Percentiles rank a stretch among this genome's conserved stretches.
These are phyloP conservation scores for Acer yangbiense DNA, from an alignment of 345 rosid genomes.

Conservation along the genomic window DNA sequence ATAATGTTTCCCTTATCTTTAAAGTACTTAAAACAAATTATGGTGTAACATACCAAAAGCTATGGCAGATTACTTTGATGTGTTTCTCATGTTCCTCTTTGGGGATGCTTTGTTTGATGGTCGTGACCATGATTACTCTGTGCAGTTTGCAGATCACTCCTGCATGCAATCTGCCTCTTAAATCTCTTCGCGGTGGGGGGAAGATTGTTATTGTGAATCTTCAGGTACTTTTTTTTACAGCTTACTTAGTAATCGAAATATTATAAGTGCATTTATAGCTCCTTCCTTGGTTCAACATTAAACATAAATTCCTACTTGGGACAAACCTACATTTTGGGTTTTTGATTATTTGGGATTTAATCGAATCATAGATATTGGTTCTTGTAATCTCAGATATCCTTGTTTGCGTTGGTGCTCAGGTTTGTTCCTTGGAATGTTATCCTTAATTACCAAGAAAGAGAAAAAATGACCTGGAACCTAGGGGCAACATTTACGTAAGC, in stretches of 20 bases:
- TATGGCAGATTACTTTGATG: background rate
- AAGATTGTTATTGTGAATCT: constrained; percentile 93
- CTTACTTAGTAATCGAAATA: background rate
- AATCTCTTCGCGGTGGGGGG: constrained; percentile 87
- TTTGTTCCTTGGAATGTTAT: background rate
- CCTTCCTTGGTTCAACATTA: background rate
- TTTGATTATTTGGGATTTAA: background rate
- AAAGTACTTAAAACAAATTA: background rate
- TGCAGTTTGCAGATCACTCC: constrained; percentile 99
- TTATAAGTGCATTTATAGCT: background rate
- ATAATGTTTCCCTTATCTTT: background rate
- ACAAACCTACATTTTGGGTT: background rate
- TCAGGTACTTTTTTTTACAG: constrained; percentile 53
- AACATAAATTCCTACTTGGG: background rate
- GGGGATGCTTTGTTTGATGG: constrained; percentile 10
- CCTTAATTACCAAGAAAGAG: no score
- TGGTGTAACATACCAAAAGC: background rate
- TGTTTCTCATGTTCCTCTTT: background rate
- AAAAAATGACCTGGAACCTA: background rate
- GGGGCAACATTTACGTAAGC: background rate
- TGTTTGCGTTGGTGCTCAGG: background rate
- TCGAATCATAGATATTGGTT: background rate
- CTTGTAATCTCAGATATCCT: background rate
- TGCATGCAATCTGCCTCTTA: constrained; percentile 97
- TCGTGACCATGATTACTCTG: constrained; percentile 23